A percentile compares a stretch with the other conserved stretches of the same genome.
phyloP scores from a whole-genome alignment of 2,329 filamentous ascomycete genomes.

The Corinectria fuckeliana region DNA sequence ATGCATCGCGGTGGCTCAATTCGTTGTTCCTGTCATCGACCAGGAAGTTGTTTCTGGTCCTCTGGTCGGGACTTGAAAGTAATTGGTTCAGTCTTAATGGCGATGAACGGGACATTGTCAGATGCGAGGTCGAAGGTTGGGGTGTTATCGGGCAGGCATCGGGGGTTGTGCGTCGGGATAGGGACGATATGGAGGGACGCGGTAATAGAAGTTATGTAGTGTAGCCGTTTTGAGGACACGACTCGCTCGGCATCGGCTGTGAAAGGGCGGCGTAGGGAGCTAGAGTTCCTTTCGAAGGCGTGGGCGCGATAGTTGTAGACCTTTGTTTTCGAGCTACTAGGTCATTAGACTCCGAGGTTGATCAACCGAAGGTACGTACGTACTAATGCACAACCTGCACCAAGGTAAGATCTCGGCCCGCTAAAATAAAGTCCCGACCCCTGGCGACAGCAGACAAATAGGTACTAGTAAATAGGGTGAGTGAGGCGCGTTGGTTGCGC shows the following conservation, averaged over 20 bases:
- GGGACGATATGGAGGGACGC: background rate
- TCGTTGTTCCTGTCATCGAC: conserved; percentile 67
- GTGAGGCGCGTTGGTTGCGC: background rate
- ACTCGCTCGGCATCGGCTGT: background rate
- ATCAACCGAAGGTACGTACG: conserved; percentile 17
- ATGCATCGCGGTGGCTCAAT: conserved; percentile 67
- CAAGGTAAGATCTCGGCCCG: conserved; percentile 3
- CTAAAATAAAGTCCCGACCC: conserved; percentile 21
- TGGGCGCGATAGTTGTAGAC: conserved; percentile 29
- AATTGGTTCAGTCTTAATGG: conserved; percentile 48
- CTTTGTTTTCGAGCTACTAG: conserved; percentile 29
- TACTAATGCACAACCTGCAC: conserved; percentile 13
- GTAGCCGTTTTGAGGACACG: background rate
- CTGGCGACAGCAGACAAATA: background rate
- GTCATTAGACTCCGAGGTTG: conserved; percentile 27
- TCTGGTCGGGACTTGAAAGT: conserved; percentile 50
- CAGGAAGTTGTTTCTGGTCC: conserved; percentile 66
- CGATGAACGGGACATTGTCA: conserved; percentile 53
- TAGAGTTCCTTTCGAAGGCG: conserved; percentile 14
- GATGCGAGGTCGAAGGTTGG: conserved; percentile 8
- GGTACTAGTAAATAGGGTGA: no score
- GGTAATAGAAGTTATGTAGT: background rate
- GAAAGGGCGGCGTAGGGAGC: background rate
- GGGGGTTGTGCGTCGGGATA: conserved; percentile 1
- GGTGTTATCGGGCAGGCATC: conserved; percentile 34